phyloP scores from a whole-genome alignment of 2,329 filamentous ascomycete genomes.

The Madurella mycetomatis region DNA sequence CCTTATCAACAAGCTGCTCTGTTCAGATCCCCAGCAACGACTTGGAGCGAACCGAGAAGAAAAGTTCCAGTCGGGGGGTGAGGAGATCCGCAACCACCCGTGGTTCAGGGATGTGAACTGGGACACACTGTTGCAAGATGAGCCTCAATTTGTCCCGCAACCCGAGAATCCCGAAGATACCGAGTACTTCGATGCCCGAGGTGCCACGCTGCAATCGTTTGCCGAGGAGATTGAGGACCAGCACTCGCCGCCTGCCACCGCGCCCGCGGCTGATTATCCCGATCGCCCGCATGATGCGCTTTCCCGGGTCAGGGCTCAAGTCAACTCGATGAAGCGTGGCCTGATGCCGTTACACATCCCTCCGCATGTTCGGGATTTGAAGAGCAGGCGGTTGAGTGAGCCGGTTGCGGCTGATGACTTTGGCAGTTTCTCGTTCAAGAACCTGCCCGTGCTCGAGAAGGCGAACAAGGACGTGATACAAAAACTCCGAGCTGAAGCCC shows the following conservation, averaged over 20 bases:
- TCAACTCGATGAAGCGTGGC: slow-evolving; percentile 82
- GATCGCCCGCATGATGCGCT: slow-evolving; percentile 93
- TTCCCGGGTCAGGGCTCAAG: slow-evolving; percentile 81
- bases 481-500: slow-evolving; percentile 85
- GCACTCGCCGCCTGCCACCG: slow-evolving; percentile 64
- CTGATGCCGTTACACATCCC: slow-evolving; percentile 96
- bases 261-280: slow-evolving; percentile 69
- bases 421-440: slow-evolving; percentile 95
- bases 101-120: slow-evolving; percentile 90
- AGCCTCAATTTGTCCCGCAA: slow-evolving; percentile 90
- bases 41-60: slow-evolving; percentile 83
- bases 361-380: slow-evolving; percentile 87
- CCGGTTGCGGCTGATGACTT: slow-evolving; percentile 88
- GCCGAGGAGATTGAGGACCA: slow-evolving; percentile 93
- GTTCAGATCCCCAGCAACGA: slow-evolving; percentile 73
- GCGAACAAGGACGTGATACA: slow-evolving; percentile 99
- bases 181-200: slow-evolving; percentile 92
- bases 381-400: slow-evolving; percentile 84
- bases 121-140: slow-evolving; percentile 87
- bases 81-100: slow-evolving; percentile 81
- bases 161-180: slow-evolving; percentile 94
- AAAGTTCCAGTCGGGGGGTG: slow-evolving; percentile 76
- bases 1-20: slow-evolving; percentile 87
- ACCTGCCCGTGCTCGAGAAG: slow-evolving; percentile 91
- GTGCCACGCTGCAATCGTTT: slow-evolving; percentile 88